Base-by-base conservation (phyloP, 2,329 filamentous ascomycete genomes). In the Drechmeria coniospora region DNA sequence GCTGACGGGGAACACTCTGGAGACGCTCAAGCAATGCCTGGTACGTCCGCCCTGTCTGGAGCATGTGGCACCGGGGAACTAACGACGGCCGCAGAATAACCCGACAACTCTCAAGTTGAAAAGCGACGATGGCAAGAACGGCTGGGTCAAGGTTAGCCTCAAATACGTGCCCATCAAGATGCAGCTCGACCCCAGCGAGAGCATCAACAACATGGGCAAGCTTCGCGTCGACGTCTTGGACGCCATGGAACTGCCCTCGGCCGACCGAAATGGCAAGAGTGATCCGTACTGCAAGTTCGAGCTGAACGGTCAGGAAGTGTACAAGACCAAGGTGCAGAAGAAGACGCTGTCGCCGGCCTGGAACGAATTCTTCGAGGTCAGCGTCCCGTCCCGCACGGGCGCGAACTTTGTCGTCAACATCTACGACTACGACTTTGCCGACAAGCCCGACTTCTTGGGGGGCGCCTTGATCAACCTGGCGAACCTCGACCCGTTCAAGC, bases 191-290 rank as follows among this genome's bases (percentile, higher is more conserved):
- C 80, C 90, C 0, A 83, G 76, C 43, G 90, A 98, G 56, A 94
- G 84, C 46, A 93, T 98, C 64, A 95, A 94, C 69, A 98, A 98
- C 56, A 92, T 93, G 73, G 90, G 90, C 33, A 86, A 75, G 32
- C 74, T 98, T 14, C 80, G 86, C 13, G 82, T 98, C n/a, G 84
- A 95, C 44, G 68, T 98, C 12, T 60, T 95, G 21, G 84, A 93
- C 50, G 90, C 77, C 12, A 60, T 70, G 7, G 77, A 93, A 33
- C 68, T 98, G n/a, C 90, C 90, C 6, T 76, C 90, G 2, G 87
- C 87, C 16, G 90, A 98, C 46, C 76, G 84, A 19, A 98, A 98
- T 47, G 90, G 90, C 41, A 95, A 79, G 66, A 94, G 84, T 43
- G 90, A 98, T 46, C 90, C 90, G 4, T 98, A 87, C 61, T 92